Base-by-base conservation (phyloP, 306 rosid genomes). In the Pachyrhizus erosus region DNA sequence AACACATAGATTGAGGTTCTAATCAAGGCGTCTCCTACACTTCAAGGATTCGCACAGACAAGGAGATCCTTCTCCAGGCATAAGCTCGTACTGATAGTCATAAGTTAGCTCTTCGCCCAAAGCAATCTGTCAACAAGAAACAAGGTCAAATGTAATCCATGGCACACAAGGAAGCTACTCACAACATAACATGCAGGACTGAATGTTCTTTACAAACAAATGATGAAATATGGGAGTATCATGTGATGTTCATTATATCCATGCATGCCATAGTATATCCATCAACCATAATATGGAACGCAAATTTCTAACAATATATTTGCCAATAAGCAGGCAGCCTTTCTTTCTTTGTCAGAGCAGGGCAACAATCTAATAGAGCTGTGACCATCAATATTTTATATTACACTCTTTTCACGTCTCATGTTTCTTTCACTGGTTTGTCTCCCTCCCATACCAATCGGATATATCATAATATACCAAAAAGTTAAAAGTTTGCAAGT, bases 91-190 rank as follows among this genome's bases (percentile, higher is more conserved):
- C 34, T 76, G 89, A 82, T 85, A 96, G 68, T 86, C 89, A 70
- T 76, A 86, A 2, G 99, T 93, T 81, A 96, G 76, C 82, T 96
- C 99, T 89, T 96, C 98, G n/a, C 98, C 98, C 80, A 82, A 51
- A 66, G 91, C 84, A 87, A 96, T 92, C 99, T 96, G 98, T 84
- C 81, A 69, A 85, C 46, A 83, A 64, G 43, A 80, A 52, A 72
- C 76, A 81, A 60, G 70, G 62, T 57, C 42, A 87, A 74, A 49
- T 60, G 76, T 77, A 73, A 57, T 77, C 67, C 54, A 40, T 49
- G 37, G 20, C n/a, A 42, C 31, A 9, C 21, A 48, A 62, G 9
- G 8, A 68, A 67, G 23, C 23, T 29, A 61, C 68, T 27, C 11
- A 75, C n/a, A 60, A 14, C 9, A 71, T 31, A 26, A 58, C 23